phyloP scores from a whole-genome alignment of 2,329 filamentous ascomycete species.

The Fusarium sublunatum region DNA sequence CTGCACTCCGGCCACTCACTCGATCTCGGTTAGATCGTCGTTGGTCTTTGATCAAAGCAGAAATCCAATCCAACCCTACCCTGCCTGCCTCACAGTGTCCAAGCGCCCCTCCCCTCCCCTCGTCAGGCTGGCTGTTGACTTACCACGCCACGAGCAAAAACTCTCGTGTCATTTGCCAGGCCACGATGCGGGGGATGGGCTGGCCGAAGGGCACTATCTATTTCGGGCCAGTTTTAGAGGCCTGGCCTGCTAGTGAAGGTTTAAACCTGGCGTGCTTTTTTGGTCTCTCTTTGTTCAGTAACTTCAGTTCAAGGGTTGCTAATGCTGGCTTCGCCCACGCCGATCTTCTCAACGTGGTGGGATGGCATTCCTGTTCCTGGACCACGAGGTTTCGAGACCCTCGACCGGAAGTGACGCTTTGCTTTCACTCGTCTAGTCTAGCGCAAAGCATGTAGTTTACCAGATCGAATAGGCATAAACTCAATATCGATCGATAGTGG shows the following conservation, averaged over 20 bases:
- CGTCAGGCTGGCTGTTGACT: constrained; percentile 26
- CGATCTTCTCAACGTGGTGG: constrained; percentile 25
- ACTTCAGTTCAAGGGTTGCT: constrained; percentile 19
- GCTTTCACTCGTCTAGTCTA: constrained; percentile 11
- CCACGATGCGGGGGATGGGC: constrained; percentile 37
- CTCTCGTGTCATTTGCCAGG: constrained; percentile 41
- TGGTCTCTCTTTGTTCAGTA: constrained; percentile 11
- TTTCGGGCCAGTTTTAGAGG: constrained; percentile 33
- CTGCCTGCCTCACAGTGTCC: constrained; percentile 17
- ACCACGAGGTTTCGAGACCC: constrained; percentile 20
- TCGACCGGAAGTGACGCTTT: constrained; percentile 17
- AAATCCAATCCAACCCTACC: constrained; percentile 30
- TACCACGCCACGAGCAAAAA: constrained; percentile 28
- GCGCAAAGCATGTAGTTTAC: constrained; percentile 30
- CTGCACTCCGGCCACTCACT: no score
- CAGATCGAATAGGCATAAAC: constrained; percentile 15
- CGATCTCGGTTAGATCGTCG: constrained; percentile 44
- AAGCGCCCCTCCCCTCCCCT: constrained; percentile 14
- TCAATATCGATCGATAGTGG: constrained; percentile 5
- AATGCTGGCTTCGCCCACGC: constrained; percentile 34
- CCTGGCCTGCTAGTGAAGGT: constrained; percentile 29
- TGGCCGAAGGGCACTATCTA: constrained; percentile 38
- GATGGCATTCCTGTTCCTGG: constrained; percentile 15
- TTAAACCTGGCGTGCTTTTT: constrained; percentile 28
- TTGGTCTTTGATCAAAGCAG: constrained; percentile 23